These are phyloP conservation scores for Blastobotrys parvus DNA, from an alignment of 805 yeast species.

Conservation along the genomic window DNA sequence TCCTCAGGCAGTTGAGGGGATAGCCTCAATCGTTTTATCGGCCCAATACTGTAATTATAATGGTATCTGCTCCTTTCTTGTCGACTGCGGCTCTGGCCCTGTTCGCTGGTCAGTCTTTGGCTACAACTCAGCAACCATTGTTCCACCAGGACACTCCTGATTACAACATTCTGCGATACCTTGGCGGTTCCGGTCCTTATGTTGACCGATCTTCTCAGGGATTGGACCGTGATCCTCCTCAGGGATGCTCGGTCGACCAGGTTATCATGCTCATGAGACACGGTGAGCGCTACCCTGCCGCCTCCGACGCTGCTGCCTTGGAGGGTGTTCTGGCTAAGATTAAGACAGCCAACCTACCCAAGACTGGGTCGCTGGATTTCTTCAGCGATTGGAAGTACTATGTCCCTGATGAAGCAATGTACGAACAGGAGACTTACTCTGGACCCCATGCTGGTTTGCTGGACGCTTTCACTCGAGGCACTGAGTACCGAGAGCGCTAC, in stretches of 20 bases:
- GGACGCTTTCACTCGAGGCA: constrained; percentile 44
- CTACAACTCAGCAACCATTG: background rate
- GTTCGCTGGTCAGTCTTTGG: too few relatives aligned
- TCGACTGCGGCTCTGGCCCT: too few relatives aligned
- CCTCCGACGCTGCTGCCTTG: background rate
- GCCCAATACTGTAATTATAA: too few relatives aligned
- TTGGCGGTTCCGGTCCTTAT: constrained; percentile 50
- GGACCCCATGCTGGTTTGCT: constrained; percentile 47
- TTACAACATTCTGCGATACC: constrained; percentile 36
- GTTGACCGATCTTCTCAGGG: constrained; percentile 44
- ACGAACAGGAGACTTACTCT: constrained; percentile 44
- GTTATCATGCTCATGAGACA: constrained; percentile 47
- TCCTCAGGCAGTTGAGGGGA: too few relatives aligned
- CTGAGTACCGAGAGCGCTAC: constrained; percentile 40
- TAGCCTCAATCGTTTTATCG: too few relatives aligned
- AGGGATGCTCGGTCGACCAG: constrained; percentile 43
- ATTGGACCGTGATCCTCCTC: constrained; percentile 45
- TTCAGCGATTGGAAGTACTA: constrained; percentile 38
- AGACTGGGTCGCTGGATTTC: constrained; percentile 39
- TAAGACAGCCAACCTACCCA: constrained; percentile 9
- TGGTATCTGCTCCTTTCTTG: too few relatives aligned
- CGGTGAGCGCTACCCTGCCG: constrained; percentile 48
- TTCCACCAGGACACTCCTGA: background rate
- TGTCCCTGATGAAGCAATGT: constrained; percentile 30
- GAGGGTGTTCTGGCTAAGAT: constrained; percentile 6